These are phyloP conservation scores for Xylaria flabelliformis DNA, from an alignment of 495 filamentous ascomycete species.

Conservation along the genomic window DNA sequence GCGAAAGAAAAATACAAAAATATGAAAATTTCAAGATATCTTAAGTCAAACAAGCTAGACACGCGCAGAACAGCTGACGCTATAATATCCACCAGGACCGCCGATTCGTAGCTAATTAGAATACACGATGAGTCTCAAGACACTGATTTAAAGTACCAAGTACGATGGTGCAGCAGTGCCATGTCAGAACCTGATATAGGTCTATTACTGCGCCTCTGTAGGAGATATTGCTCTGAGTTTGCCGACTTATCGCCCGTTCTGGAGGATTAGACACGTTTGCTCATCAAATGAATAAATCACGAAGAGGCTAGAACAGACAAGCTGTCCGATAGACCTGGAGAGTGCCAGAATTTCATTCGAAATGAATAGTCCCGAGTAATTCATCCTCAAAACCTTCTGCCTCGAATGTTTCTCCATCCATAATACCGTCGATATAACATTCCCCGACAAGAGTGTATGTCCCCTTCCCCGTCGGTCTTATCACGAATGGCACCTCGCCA, in stretches of 20 bases:
- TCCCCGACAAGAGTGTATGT: conserved; percentile 27
- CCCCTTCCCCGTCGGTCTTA: conserved; percentile 27
- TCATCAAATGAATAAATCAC: not conserved
- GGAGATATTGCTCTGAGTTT: too few species aligned
- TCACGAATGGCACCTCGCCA: conserved; percentile 38
- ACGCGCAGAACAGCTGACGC: not conserved
- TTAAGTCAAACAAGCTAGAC: not conserved
- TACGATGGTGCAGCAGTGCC: not conserved
- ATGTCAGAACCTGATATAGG: not conserved
- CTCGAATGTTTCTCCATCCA: conserved; percentile 23
- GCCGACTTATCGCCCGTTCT: too few species aligned
- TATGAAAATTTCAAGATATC: not conserved
- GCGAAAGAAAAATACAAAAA: not conserved
- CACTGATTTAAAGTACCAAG: not conserved
- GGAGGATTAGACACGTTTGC: not conserved
- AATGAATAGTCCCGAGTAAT: not conserved
- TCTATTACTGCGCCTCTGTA: too few species aligned
- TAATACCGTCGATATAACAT: conserved; percentile 30
- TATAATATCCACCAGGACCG: not conserved
- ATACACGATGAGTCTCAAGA: not conserved
- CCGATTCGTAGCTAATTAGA: not conserved
- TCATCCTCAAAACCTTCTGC: not conserved
- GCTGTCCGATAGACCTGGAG: not conserved
- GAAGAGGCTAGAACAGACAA: not conserved
- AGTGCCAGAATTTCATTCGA: conserved; percentile 40